Conservation (phyloP, 805 yeast genomes). For the Cyberlindnera misumaiensis region DNA sequence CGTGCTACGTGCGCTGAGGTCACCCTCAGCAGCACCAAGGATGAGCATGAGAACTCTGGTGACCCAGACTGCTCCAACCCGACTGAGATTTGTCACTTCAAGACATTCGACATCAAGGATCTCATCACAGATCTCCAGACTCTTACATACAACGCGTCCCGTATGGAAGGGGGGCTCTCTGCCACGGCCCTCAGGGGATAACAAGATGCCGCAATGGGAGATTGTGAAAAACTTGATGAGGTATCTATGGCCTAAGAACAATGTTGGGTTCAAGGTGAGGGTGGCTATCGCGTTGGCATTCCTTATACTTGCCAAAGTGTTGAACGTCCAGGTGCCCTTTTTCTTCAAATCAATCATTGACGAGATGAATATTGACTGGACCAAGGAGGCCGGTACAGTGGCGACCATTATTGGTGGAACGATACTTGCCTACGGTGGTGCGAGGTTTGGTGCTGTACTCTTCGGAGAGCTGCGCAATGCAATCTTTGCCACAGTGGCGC, state of each 20-base stretch:
- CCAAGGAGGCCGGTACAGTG: constrained; percentile 50
- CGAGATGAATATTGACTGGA: constrained; percentile 89
- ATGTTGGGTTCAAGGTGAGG: constrained; percentile 58
- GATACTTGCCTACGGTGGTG: constrained; percentile 84
- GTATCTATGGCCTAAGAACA: constrained; percentile 78
- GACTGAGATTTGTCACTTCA: too few relatives aligned
- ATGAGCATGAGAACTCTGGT: too few relatives aligned
- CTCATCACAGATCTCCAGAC: not conserved
- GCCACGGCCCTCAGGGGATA: constrained; percentile 4
- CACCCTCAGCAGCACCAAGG: too few relatives aligned
- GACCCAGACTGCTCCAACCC: too few relatives aligned
- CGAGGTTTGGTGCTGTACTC: constrained; percentile 88
- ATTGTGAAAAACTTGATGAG: constrained; percentile 59
- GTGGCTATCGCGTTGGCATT: constrained; percentile 71
- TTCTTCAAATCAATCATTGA: constrained; percentile 86
- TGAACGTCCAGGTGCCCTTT: constrained; percentile 95
- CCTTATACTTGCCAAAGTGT: constrained; percentile 70
- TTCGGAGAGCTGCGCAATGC: constrained; percentile 96
- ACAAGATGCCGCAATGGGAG: constrained; percentile 31
- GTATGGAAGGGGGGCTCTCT: constrained; percentile 3
- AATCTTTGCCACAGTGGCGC: constrained; percentile 91
- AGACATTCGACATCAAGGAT: too few relatives aligned
- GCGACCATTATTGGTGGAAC: constrained; percentile 60
- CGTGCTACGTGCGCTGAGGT: too few relatives aligned
- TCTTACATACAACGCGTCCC: not conserved